phyloP scores from a whole-genome alignment of 2,329 filamentous ascomycete species.

The Polytolypa hystricis region DNA sequence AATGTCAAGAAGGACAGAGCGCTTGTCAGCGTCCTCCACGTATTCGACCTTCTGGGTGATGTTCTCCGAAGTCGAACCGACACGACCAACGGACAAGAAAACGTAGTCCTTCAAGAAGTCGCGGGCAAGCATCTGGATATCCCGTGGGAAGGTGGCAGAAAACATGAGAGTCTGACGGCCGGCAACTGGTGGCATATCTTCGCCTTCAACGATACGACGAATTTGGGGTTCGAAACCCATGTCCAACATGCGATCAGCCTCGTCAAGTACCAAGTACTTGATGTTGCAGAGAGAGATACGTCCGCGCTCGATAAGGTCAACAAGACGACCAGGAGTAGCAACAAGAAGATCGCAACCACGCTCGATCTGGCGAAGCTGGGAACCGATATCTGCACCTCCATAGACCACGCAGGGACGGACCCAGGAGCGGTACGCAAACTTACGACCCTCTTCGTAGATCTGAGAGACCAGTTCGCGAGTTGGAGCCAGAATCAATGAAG shows the following conservation, averaged over 20 bases:
- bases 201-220: conserved; percentile 92
- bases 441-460: conserved; percentile 94
- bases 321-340: conserved; percentile 90
- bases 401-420: conserved; percentile 97
- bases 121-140: conserved; percentile 97
- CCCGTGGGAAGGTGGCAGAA: conserved; percentile 95
- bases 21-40: conserved; percentile 93
- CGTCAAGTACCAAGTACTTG: conserved; percentile 97
- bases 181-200: conserved; percentile 84
- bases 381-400: conserved; percentile 96
- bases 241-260: conserved; percentile 99
- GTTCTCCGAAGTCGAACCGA: conserved; percentile 99
- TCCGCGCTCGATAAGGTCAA: conserved; percentile 96
- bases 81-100: conserved; percentile 96
- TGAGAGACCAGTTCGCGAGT: conserved; percentile 98
- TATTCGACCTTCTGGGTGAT: conserved; percentile 99
- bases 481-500: conserved; percentile 86
- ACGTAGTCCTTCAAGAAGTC: conserved; percentile 99
- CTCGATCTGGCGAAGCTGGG: conserved; percentile 96
- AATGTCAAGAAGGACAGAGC: conserved; percentile 92
- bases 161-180: conserved; percentile 98
- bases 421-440: conserved; percentile 98
- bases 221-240: conserved; percentile 99
- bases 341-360: conserved; percentile 94
- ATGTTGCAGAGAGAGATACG: conserved; percentile 97